Conservation (phyloP, 108 stramenopile species). For the Asterionellopsis glacialis region DNA sequence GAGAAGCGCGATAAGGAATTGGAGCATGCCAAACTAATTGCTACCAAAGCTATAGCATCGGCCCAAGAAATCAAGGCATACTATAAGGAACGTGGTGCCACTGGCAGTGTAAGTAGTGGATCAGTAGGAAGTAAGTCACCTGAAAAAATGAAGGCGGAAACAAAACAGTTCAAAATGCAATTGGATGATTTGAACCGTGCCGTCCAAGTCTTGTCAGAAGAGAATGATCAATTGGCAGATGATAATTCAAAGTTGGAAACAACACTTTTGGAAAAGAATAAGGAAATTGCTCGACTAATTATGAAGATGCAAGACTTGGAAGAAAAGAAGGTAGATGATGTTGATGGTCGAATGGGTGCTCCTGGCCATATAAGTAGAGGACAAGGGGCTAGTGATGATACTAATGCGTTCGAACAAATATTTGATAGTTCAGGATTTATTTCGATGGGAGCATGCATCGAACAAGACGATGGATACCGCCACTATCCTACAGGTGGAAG, state of each 20-base stretch:
- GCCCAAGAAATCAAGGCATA: conserved; percentile 47
- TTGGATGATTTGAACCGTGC: conserved; percentile 31
- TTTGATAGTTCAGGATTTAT: no score
- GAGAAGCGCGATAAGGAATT: conserved; percentile 47
- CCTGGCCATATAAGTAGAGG: no score
- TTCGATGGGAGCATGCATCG: no score
- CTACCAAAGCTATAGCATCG: conserved; percentile 49
- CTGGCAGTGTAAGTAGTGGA: background rate
- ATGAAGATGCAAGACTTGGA: no score
- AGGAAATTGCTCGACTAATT: conserved; percentile 9
- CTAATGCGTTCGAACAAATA: no score
- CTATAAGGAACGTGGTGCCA: conserved; percentile 25
- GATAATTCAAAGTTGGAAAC: conserved; percentile 33
- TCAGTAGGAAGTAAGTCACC: no score
- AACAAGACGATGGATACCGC: no score
- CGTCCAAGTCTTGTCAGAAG: conserved; percentile 25
- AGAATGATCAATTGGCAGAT: conserved; percentile 37
- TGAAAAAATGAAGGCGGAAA: no score
- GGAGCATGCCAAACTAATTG: conserved; percentile 54
- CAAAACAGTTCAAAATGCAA: conserved; percentile 15
- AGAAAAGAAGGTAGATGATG: no score
- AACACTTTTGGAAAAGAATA: conserved; percentile 29
- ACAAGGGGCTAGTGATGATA: no score
- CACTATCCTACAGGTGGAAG: no score
- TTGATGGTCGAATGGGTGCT: no score